Evolutionary conservation across 2,329 filamentous ascomycete genomes (phyloP), one percentile per base, ranked within the genome.

Genomic region (Fusarium sp.): DNA sequence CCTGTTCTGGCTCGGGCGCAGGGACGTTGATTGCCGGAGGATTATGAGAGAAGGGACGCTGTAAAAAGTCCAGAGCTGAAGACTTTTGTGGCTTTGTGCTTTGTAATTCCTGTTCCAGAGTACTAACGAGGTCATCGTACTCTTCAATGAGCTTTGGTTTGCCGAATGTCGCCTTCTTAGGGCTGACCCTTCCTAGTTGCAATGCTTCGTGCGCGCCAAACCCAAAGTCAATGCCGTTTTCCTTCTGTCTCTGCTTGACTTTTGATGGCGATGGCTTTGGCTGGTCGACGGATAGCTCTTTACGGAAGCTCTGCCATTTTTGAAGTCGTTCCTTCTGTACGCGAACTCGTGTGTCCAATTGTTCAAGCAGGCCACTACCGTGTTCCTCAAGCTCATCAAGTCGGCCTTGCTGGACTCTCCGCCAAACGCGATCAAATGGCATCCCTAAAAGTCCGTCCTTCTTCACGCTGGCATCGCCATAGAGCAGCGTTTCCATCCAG

Each of bases 381-480:
- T 79, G 76, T 14, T 83, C 81, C 55, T 89, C 86, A 10, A 91
- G 76, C 69, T 91, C 83, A 17, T 82, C 76, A 52, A 89, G 76
- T 57, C 83, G 79, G 10, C 88, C 88, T 24, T 86, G 79, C 50
- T 90, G 86, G 4, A 93, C 86, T 43, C 86, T 83, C 7, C 83
- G 79, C 92, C 91, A 96, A 1, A 96, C 86, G 10, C 87, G 82
- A 28, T 91, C 86, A 65, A 94, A 96, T 0, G 87, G 82, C 34
- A 84, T 84, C 3, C 85, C 84, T 15, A 97, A 76, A n/a, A 96
- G 80, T 0, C 83, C 85, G 62, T 91, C 90, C 30, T 82, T 85
- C 24, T 81, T 81, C 3, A 82, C 78, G 9, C 81, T 81, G 20
- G 82, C 81, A 44, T 92, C 89, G 3, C 92, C 92, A 49, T 89